Evolutionary conservation across 257 asterid genomes (phyloP).

Genomic region (Voacanga thouarsii): DNA sequence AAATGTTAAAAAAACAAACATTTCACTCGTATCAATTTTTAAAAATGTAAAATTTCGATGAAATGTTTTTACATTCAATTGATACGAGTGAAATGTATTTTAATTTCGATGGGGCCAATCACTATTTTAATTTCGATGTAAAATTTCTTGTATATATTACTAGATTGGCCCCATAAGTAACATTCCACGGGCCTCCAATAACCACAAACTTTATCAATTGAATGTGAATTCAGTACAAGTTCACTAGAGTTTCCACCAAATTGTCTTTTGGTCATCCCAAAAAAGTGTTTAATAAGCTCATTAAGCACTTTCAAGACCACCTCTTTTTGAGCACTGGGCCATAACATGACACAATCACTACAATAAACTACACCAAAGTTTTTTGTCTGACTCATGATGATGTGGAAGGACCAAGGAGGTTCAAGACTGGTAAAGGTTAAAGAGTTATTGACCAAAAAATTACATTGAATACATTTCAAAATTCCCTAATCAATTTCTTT

Average conservation of each 20-base stretch:
- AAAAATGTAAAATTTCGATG: no score
- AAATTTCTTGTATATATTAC: not conserved
- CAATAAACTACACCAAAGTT: slow-evolving; percentile 23
- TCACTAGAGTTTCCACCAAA: slow-evolving; percentile 19
- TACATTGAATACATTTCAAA: not conserved
- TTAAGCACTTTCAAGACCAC: slow-evolving; percentile 30
- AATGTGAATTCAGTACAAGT: slow-evolving; percentile 23
- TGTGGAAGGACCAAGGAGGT: slow-evolving; percentile 29
- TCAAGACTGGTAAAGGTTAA: slow-evolving; percentile 21
- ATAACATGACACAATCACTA: slow-evolving; percentile 31
- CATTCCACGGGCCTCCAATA: not conserved
- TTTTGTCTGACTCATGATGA: slow-evolving; percentile 50
- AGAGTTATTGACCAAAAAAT: not conserved
- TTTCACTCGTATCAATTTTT: slow-evolving; percentile 2
- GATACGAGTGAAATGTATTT: no score
- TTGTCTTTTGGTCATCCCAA: slow-evolving; percentile 20
- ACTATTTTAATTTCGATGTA: not conserved
- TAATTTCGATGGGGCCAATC: no score
- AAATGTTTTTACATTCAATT: no score
- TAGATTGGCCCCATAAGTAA: not conserved
- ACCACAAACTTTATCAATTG: not conserved
- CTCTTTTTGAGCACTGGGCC: slow-evolving; percentile 39
- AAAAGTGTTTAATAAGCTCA: slow-evolving; percentile 21
- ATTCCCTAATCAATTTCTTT: not conserved
- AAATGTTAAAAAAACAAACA: not conserved